phyloP scores from a whole-genome alignment of 305 asterid genomes.

The Ajuga reptans region DNA sequence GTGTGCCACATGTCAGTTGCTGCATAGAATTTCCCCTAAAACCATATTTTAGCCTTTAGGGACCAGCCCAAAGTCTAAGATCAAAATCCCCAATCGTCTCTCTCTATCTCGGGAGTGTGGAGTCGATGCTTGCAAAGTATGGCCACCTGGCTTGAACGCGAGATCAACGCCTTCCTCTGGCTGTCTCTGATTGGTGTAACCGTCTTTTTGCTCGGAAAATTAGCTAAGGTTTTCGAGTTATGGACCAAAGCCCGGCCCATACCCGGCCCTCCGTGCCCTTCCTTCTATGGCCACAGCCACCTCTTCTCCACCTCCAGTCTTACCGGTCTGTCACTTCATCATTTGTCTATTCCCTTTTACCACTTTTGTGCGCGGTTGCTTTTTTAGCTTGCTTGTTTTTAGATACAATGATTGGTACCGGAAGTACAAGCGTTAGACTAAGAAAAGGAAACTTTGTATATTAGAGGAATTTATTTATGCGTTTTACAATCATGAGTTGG shows the following conservation, averaged over 20 bases:
- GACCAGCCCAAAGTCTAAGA: neutral
- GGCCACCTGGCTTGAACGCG: constrained; percentile 28
- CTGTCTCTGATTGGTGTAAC: constrained; percentile 25
- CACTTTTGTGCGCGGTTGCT: too few relatives aligned
- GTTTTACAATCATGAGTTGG: neutral
- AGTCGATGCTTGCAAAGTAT: constrained; percentile 16
- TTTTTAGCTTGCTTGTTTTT: neutral
- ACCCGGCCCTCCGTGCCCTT: constrained; percentile 36
- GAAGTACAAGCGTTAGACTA: neutral
- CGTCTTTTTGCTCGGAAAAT: constrained; percentile 29
- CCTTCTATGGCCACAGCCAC: constrained; percentile 36
- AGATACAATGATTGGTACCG: constrained; percentile 1
- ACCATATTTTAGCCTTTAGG: too few relatives aligned
- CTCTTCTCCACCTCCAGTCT: constrained; percentile 34
- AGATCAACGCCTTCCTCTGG: constrained; percentile 38
- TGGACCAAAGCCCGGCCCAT: constrained; percentile 36
- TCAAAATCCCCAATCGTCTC: too few relatives aligned
- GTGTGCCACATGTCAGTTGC: too few relatives aligned
- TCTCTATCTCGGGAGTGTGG: neutral
- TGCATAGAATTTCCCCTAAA: too few relatives aligned
- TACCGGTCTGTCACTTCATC: constrained; percentile 26
- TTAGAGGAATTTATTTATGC: neutral
- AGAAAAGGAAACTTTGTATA: neutral
- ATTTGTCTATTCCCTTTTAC: neutral
- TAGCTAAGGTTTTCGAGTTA: constrained; percentile 26